Conservation (phyloP, 345 rosid species). For the Hirschfeldia incana region DNA sequence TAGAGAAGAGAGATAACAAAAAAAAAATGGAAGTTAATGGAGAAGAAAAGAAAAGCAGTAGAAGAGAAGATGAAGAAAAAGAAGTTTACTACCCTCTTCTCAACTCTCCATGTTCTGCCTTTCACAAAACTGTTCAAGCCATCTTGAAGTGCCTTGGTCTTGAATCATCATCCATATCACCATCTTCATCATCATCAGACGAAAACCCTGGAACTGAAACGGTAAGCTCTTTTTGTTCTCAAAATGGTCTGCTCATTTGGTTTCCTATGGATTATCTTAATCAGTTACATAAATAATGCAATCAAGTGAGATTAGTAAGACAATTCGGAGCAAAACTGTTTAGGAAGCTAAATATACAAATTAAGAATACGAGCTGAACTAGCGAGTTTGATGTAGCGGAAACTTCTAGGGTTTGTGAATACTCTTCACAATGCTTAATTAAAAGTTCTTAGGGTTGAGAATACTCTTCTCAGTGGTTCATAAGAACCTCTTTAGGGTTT, state of each 20-base stretch:
- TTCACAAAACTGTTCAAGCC: slow-evolving; percentile 31
- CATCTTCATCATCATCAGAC: slow-evolving; percentile 18
- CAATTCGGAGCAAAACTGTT: not conserved
- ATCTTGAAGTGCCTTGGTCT: slow-evolving; percentile 36
- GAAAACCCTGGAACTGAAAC: slow-evolving; percentile 17
- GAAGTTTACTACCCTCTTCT: slow-evolving; percentile 31
- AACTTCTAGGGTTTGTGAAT: no score
- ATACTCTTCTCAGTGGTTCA: no score
- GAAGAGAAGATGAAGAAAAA: slow-evolving; percentile 26
- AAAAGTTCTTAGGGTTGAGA: no score
- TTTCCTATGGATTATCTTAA: not conserved
- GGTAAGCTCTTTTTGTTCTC: slow-evolving; percentile 24
- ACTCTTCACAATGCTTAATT: no score
- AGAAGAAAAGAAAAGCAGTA: slow-evolving; percentile 27
- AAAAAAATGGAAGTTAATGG: slow-evolving; percentile 33
- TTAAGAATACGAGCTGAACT: not conserved
- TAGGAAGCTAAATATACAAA: not conserved
- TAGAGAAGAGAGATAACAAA: not conserved
- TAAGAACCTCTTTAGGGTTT: no score
- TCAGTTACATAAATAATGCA: not conserved
- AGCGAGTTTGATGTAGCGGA: no score
- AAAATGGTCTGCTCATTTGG: not conserved
- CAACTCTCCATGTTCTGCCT: slow-evolving; percentile 35
- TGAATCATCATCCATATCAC: slow-evolving; percentile 23
- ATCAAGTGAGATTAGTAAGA: not conserved